phyloP scores from a whole-genome alignment of 2,329 filamentous ascomycete species.

The Ophiostoma pallidulum region DNA sequence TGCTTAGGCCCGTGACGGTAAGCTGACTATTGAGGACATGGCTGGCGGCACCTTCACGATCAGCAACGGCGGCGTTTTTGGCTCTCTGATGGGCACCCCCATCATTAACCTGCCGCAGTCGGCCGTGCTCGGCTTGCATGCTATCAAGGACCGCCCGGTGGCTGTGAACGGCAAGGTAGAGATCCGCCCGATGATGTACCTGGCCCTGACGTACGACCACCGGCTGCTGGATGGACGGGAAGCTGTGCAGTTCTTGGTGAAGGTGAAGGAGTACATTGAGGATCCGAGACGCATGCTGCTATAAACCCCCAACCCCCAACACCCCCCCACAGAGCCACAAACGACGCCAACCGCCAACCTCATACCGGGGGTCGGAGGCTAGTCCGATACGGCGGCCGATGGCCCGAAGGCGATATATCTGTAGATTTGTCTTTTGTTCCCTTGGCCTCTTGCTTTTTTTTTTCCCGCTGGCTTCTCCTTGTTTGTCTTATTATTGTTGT shows the following conservation, averaged over 20 bases:
- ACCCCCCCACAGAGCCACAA: no score
- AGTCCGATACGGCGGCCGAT: not conserved
- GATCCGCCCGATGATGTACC: conserved; percentile 99
- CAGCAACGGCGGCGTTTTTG: conserved; percentile 94
- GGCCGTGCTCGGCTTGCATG: conserved; percentile 84
- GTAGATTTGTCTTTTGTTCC: conserved; percentile 7
- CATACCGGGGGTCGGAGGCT: no score
- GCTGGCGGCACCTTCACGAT: conserved; percentile 97
- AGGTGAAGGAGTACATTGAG: conserved; percentile 96
- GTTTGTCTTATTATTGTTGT: not conserved
- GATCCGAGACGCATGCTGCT: conserved; percentile 88
- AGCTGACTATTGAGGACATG: conserved; percentile 98
- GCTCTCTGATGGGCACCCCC: conserved; percentile 92
- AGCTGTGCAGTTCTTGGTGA: conserved; percentile 91
- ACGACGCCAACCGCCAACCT: no score
- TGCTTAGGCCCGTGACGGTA: conserved; percentile 78
- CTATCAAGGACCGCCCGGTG: conserved; percentile 89
- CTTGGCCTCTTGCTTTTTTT: not conserved
- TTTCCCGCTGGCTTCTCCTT: not conserved
- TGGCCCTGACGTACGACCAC: conserved; percentile 96
- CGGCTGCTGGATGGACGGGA: conserved; percentile 90
- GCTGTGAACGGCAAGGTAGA: conserved; percentile 90
- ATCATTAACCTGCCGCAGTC: conserved; percentile 97
- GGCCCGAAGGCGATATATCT: conserved; percentile 1
- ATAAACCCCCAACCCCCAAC: no score